A percentile compares a stretch with the other conserved stretches of the same genome.
phyloP scores from a whole-genome alignment of 2,329 filamentous ascomycete genomes.

The Beauveria medogensis region DNA sequence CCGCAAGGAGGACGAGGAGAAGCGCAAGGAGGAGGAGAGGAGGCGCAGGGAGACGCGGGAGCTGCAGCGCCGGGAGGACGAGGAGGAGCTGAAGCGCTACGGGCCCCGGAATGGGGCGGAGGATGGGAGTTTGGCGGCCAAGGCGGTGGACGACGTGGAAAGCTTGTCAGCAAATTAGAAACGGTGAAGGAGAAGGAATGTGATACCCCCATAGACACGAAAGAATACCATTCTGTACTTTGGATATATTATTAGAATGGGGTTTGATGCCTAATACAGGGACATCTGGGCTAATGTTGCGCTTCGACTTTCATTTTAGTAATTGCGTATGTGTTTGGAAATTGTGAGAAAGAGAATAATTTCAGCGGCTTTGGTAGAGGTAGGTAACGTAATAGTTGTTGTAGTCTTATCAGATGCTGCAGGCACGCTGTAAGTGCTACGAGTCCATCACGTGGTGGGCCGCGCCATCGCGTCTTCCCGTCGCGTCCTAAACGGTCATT shows the following conservation, averaged over 20 bases:
- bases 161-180: slow-evolving; percentile 48
- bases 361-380: too few relatives aligned
- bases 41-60: background rate
- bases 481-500: background rate
- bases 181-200: background rate
- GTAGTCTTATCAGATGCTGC: background rate
- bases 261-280: background rate
- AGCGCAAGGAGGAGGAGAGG: background rate
- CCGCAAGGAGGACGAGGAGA: background rate
- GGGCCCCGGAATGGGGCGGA: slow-evolving; percentile 13
- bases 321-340: too few relatives aligned
- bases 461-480: slow-evolving; percentile 1
- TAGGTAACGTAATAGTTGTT: background rate
- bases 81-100: slow-evolving; percentile 5
- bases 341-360: too few relatives aligned
- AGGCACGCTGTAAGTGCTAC: background rate
- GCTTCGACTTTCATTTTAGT: too few relatives aligned
- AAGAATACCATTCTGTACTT: slow-evolving; percentile 6
- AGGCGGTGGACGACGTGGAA: slow-evolving; percentile 45
- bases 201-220: slow-evolving; percentile 8
- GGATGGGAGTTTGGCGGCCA: slow-evolving; percentile 28
- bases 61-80: background rate
- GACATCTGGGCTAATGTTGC: too few relatives aligned
- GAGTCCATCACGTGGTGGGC: slow-evolving; percentile 7
- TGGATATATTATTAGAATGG: background rate